phyloP scores from a whole-genome alignment of 2,329 filamentous ascomycete genomes.

The Aurifilum marmelostoma region DNA sequence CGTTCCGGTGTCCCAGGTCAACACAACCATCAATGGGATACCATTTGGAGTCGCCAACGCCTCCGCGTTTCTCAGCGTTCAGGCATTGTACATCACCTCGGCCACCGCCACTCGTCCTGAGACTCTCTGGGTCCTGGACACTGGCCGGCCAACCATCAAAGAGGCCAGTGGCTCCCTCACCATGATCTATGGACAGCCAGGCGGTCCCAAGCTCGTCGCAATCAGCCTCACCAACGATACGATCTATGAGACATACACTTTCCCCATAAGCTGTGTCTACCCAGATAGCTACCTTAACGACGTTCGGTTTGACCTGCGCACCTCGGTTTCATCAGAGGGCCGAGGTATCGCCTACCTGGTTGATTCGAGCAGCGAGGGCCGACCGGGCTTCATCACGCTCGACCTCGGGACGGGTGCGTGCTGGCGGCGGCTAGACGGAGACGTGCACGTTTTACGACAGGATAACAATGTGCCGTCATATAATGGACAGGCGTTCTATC shows the following conservation, averaged over 20 bases:
- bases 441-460: conserved; percentile 35
- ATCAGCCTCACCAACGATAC: conserved; percentile 45
- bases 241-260: conserved; percentile 44
- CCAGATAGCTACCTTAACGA: conserved; percentile 52
- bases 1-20: conserved; percentile 43
- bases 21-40: conserved; percentile 45
- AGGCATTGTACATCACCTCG: conserved; percentile 49
- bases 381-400: conserved; percentile 50
- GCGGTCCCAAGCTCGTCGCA: conserved; percentile 49
- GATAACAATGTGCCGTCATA: conserved; percentile 40
- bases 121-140: conserved; percentile 50
- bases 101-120: conserved; percentile 36
- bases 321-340: conserved; percentile 42
- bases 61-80: conserved; percentile 46
- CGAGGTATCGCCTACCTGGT: conserved; percentile 49
- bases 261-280: conserved; percentile 46
- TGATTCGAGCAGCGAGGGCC: conserved; percentile 49
- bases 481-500: conserved; percentile 40
- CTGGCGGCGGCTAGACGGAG: conserved; percentile 44
- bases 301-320: conserved; percentile 49
- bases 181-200: conserved; percentile 49
- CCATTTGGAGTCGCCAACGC: conserved; percentile 48
- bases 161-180: conserved; percentile 39
- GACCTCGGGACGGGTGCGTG: conserved; percentile 46
- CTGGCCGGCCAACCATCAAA: conserved; percentile 47